Base-by-base conservation (phyloP, 768 basidiomycete genomes). In the Tylopilus plumbeoviolaceoides region DNA sequence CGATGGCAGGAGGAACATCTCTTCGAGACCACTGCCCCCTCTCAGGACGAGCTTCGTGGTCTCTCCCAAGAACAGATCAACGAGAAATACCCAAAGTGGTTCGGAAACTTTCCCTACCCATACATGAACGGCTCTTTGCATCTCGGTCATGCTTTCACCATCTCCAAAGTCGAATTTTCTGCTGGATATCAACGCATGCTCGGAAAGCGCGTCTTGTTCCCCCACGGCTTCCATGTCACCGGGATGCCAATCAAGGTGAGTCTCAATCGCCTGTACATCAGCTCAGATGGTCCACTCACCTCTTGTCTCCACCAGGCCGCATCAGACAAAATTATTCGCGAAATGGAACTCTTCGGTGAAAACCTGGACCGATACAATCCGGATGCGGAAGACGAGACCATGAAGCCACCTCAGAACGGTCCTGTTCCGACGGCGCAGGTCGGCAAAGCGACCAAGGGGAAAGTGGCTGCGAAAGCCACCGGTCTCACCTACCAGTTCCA, bases 51-150 rank as follows among this genome's bases (percentile, higher is more conserved):
- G 41, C 76, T 85, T 41, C 73, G 73, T 51, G 83, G 82, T 53
- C 79, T 89, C 46, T 80, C 85, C 11, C 74, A 74, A 17, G 75
- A 78, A 20, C 77, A 95, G 64, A 73, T 95, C 63, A 76, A 78
- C 56, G 76, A 85, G 63, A 83, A 85, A 71, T 82, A 84, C 69
- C 95, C 95, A 18, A 98, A 98, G 75, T 98, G 95, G 92, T 89
- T 98, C 67, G 97, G 95, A 49, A 97, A 85, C 73, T 95, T 89
- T 71, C 95, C 95, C 47, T 97, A 78, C 73, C 91, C 93, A 1
- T 99, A 99, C 78, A 98, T 98, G 93, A 99, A 99, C 64, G 97
- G 97, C 42, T 91, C 89, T 60, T 77, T 98, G 60, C 97, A 99
- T 71, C 78, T 98, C 23, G 97, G 97, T 21, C 97, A 99, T 72